Conservation (phyloP, 1,139 yeast genomes). For the Zhuliangozyma parablackwelliae region DNA sequence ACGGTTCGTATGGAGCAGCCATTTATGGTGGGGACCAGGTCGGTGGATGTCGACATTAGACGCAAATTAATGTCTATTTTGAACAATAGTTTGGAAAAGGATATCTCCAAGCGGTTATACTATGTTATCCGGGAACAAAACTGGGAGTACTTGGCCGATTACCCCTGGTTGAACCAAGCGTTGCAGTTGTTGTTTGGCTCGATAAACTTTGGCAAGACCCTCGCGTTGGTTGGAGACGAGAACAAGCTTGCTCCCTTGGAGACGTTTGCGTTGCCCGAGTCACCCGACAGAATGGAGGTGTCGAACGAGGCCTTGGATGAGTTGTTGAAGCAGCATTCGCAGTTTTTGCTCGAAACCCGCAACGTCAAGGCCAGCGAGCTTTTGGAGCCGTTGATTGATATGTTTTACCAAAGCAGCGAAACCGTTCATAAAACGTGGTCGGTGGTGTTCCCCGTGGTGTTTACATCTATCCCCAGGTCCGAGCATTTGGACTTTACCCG, state of each 20-base stretch:
- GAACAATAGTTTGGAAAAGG: slow-evolving; percentile 74
- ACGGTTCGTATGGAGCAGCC: slow-evolving; percentile 97
- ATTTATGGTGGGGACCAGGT: slow-evolving; percentile 86
- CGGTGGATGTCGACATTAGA: slow-evolving; percentile 73
- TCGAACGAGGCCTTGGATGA: slow-evolving; percentile 17
- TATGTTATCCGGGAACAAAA: slow-evolving; percentile 89
- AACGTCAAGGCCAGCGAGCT: slow-evolving; percentile 55
- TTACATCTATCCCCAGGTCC: slow-evolving; percentile 65
- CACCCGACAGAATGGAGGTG: slow-evolving; percentile 22
- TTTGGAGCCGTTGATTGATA: slow-evolving; percentile 67
- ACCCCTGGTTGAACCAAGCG: slow-evolving; percentile 94
- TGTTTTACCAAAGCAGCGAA: slow-evolving; percentile 78
- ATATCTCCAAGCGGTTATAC: slow-evolving; percentile 72
- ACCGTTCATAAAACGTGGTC: slow-evolving; percentile 86
- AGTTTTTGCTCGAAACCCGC: slow-evolving; percentile 45
- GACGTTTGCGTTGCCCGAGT: slow-evolving; percentile 34
- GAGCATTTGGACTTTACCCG: slow-evolving; percentile 83
- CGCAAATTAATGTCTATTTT: slow-evolving; percentile 76
- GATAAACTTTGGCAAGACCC: slow-evolving; percentile 47
- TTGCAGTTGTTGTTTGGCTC: slow-evolving; percentile 81
- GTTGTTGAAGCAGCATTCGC: slow-evolving; percentile 47
- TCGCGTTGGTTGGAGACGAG: slow-evolving; percentile 46
- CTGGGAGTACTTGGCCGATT: slow-evolving; percentile 93
- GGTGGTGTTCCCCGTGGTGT: slow-evolving; percentile 75
- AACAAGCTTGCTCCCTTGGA: slow-evolving; percentile 54